Conservation (phyloP, 768 basidiomycete genomes). For the Auricularia heimuer region DNA sequence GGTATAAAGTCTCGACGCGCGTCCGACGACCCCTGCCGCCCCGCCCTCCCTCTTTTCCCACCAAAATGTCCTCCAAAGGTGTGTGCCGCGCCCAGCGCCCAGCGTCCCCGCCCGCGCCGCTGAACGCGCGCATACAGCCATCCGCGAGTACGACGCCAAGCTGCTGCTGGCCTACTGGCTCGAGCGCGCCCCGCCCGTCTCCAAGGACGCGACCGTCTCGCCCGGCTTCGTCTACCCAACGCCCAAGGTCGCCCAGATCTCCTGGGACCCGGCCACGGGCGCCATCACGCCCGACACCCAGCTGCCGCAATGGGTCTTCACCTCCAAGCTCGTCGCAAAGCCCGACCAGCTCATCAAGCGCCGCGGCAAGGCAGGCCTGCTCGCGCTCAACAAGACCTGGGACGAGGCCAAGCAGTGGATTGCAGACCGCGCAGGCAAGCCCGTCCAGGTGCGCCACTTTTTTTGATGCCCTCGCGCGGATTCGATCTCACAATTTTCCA, state of each 20-base stretch:
- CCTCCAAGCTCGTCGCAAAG: constrained; percentile 85
- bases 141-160: constrained; percentile 98
- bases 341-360: constrained; percentile 99
- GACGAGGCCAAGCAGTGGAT: constrained; percentile 84
- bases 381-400: constrained; percentile 91
- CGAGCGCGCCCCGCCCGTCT: constrained; percentile 74
- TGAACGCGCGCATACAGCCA: constrained; percentile 34
- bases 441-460: constrained; percentile 58
- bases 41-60: not conserved
- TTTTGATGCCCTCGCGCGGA: constrained; percentile 5
- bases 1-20: too few relatives aligned
- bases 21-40: too few relatives aligned
- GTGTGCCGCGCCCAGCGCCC: not conserved
- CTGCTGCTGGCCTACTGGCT: constrained; percentile 97
- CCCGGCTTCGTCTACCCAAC: constrained; percentile 55
- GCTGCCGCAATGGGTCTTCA: constrained; percentile 75
- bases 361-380: constrained; percentile 93
- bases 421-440: constrained; percentile 78
- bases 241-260: constrained; percentile 73
- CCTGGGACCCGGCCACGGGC: constrained; percentile 68
- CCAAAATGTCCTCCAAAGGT: constrained; percentile 20
- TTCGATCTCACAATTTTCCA: constrained; percentile 20
- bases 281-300: constrained; percentile 47
- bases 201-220: constrained; percentile 36
- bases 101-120: not conserved